These are phyloP conservation scores for Tetradesmus lagerheimii DNA, from an alignment of 139 green algal genomes.

Conservation along the genomic window DNA sequence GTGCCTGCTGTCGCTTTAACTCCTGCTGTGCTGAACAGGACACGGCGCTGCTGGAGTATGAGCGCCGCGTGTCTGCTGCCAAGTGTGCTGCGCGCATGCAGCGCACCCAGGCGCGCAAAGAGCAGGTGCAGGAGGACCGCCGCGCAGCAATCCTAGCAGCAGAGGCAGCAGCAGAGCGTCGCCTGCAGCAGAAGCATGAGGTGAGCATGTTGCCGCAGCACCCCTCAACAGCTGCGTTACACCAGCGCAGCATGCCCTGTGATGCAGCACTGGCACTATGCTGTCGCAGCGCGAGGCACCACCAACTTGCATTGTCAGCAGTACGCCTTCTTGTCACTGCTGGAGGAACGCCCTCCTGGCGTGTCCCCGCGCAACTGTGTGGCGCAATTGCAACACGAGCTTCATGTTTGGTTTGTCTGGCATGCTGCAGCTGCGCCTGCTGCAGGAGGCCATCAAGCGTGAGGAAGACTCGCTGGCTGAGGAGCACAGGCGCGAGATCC, in stretches of 20 bases:
- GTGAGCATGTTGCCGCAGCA: conserved; percentile 20
- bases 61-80: conserved; percentile 44
- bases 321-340: not conserved
- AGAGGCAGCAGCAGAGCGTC: conserved; percentile 41
- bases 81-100: conserved; percentile 45
- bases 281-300: not conserved
- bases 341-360: not conserved
- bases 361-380: not conserved
- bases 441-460: conserved; percentile 46
- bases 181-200: conserved; percentile 54
- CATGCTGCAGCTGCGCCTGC: conserved; percentile 36
- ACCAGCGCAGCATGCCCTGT: too few relatives aligned
- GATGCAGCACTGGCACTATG: not conserved
- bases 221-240: not conserved
- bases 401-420: not conserved
- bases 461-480: conserved; percentile 61
- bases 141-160: conserved; percentile 34
- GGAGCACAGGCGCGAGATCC: conserved; percentile 42
- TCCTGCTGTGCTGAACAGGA: not conserved
- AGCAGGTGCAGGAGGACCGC: conserved; percentile 48
- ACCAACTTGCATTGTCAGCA: not conserved
- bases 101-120: conserved; percentile 43
- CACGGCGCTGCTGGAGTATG: not conserved
- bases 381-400: too few relatives aligned
- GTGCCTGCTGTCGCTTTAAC: not conserved